Evolutionary conservation across 805 yeast genomes (phyloP), one percentile per base, ranked within the genome.

Genomic region (Kodamaea jinghongensis): DNA sequence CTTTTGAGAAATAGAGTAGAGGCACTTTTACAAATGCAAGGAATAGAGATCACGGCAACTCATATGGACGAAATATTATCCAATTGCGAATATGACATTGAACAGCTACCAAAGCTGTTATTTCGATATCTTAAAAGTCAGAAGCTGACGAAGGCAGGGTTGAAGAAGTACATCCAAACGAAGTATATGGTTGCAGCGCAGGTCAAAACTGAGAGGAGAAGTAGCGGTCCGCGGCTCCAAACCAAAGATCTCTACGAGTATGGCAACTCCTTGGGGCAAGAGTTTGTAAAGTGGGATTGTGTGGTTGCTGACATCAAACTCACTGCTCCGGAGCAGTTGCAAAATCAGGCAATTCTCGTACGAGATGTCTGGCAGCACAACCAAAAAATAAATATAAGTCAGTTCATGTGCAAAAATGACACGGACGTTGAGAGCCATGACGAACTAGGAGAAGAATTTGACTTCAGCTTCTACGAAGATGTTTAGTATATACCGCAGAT

Each of bases 171-270:
- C 23, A 6, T 20, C 7, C 23, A 20, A 20, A 20, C 23, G 7
- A 20, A 20, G 23, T 20, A 20, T 20, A 20, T 20, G 23, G 7
- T 20, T 20, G 5, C 23, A 20, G 23, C 23, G 8, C 23, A 20
- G 23, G 7, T 20, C 7, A 20, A 20, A 20, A n/a, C n/a, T n/a
- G 4, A n/a, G 33, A n/a, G 17, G 3, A 16, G 26, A 34, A 17
- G 26, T n/a, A 17, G 7, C n/a, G n/a, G 37, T 30, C 37, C 37
- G 37, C 25, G 30, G 37, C 37, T n/a, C n/a, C n/a, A n/a, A n/a
- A n/a, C n/a, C n/a, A n/a, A n/a, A n/a, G n/a, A n/a, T n/a, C n/a
- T n/a, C 12, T 11, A 13, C 14, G 15, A 34, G 36, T 34, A 27
- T 13, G 13, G 30, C 4, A 14, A 34, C 4, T 15, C 16, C 23